Conservation (phyloP, 345 rosid species). For the Sisymbrium irio region DNA sequence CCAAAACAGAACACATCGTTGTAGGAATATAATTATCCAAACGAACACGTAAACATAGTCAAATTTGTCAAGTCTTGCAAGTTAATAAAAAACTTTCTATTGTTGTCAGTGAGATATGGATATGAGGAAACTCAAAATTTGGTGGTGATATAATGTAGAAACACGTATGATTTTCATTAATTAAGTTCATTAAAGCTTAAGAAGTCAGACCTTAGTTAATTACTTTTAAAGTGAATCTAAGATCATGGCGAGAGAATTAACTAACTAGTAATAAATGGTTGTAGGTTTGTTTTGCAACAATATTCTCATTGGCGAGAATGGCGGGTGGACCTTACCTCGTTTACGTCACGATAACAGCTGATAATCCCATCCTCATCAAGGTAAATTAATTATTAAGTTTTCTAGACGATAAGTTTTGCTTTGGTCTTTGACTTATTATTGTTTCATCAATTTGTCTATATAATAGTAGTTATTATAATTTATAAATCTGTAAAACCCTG, state of each 20-base stretch:
- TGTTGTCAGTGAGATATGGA: neutral
- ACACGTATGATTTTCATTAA: neutral
- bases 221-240: neutral
- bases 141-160: neutral
- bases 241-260: neutral
- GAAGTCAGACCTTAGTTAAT: neutral
- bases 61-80: neutral
- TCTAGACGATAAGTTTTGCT: neutral
- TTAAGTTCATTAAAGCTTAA: neutral
- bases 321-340: conserved; percentile 37
- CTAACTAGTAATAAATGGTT: neutral
- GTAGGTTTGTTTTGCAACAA: conserved; percentile 37
- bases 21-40: neutral
- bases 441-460: neutral
- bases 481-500: neutral
- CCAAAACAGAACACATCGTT: neutral
- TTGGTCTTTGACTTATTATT: neutral
- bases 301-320: conserved; percentile 40
- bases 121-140: neutral
- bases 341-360: conserved; percentile 25
- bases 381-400: neutral
- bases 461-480: neutral
- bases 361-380: conserved; percentile 35
- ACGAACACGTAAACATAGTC: neutral
- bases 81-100: neutral